Conservation (phyloP, 1,139 yeast species). For the Yueomyces sp. region DNA sequence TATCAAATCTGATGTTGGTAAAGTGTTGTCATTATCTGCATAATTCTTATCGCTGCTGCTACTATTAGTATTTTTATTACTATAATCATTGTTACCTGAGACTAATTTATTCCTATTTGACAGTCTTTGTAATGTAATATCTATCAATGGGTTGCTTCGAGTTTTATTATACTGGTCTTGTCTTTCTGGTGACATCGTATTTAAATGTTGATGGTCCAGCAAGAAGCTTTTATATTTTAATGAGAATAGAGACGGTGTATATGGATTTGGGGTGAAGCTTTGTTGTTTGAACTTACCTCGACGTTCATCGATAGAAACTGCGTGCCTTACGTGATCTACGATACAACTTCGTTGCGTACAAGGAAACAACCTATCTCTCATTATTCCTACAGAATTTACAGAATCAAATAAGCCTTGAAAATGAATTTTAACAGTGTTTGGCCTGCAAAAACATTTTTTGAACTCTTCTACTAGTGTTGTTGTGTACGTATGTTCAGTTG, state of each 20-base stretch:
- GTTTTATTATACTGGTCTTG: not conserved
- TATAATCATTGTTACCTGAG: not conserved
- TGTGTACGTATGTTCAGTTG: constrained; percentile 30
- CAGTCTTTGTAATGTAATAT: not conserved
- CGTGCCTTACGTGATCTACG: constrained; percentile 51
- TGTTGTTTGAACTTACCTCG: constrained; percentile 49
- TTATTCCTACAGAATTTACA: constrained; percentile 48
- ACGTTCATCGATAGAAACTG: constrained; percentile 53
- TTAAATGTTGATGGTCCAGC: not conserved
- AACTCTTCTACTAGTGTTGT: constrained; percentile 38
- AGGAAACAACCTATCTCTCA: constrained; percentile 46
- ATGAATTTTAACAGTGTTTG: constrained; percentile 30
- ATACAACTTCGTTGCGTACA: constrained; percentile 36
- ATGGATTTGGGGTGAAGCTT: constrained; percentile 33
- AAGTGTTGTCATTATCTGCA: no score
- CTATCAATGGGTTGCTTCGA: not conserved
- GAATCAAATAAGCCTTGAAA: constrained; percentile 61
- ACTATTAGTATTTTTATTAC: not conserved
- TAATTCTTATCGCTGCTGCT: no score
- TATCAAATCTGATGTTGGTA: not conserved
- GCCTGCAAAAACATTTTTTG: constrained; percentile 37
- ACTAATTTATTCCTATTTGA: not conserved
- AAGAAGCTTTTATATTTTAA: constrained; percentile 14
- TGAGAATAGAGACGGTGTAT: constrained; percentile 24
- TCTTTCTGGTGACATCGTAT: not conserved